Percentiles rank a stretch among this genome's conserved stretches.
These are phyloP conservation scores for Sarcomyxa edulis DNA, from an alignment of 768 basidiomycete genomes.

Conservation along the genomic window DNA sequence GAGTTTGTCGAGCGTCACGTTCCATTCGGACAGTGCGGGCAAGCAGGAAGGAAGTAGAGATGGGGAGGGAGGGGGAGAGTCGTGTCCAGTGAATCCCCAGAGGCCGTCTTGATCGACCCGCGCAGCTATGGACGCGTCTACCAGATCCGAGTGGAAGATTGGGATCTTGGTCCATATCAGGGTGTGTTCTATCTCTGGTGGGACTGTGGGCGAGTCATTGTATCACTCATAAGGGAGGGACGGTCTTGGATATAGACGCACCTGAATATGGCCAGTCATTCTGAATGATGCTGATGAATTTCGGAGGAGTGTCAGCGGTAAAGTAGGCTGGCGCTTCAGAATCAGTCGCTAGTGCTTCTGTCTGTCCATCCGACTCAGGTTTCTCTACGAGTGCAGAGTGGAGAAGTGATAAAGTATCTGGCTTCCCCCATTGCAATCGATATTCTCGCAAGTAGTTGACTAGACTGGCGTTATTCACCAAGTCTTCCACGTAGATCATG, in stretches of 20 bases:
- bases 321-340: constrained; percentile 53
- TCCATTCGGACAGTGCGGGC: constrained; percentile 67
- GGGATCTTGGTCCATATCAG: constrained; percentile 77
- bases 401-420: constrained; percentile 59
- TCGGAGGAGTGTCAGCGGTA: constrained; percentile 50
- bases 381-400: constrained; percentile 34
- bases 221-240: not conserved
- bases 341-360: constrained; percentile 21
- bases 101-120: constrained; percentile 73
- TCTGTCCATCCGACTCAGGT: constrained; percentile 10
- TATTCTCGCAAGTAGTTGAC: constrained; percentile 68
- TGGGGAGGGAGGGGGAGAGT: constrained; percentile 52
- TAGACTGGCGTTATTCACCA: constrained; percentile 19
- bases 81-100: constrained; percentile 73
- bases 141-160: constrained; percentile 56
- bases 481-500: constrained; percentile 1
- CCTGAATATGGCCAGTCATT: constrained; percentile 92
- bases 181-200: constrained; percentile 65
- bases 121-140: constrained; percentile 42
- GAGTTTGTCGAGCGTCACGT: constrained; percentile 56
- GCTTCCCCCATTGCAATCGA: constrained; percentile 73
- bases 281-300: constrained; percentile 63
- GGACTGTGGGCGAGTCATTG: constrained; percentile 36
- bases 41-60: constrained; percentile 53
- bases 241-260: constrained; percentile 24